Evolutionary conservation across 208 protist genomes (phyloP).

Genomic region (Trypanosoma brucei): DNA sequence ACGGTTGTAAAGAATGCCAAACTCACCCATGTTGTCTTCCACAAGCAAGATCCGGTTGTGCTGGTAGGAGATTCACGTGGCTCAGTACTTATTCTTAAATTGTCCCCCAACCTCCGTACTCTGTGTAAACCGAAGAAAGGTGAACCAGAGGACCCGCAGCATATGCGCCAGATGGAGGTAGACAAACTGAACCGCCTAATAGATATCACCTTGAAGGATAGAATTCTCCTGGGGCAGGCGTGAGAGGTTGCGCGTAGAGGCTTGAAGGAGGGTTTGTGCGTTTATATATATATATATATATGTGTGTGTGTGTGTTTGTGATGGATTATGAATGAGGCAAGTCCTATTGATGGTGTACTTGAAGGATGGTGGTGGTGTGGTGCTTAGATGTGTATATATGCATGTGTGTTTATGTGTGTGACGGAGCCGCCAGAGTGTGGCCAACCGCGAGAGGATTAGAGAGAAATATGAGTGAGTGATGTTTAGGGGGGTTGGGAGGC

Average conservation of each 20-base stretch:
- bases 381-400: too few species aligned
- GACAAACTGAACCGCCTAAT: conserved; percentile 88
- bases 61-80: conserved; percentile 95
- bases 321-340: too few species aligned
- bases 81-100: conserved; percentile 92
- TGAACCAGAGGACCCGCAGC: conserved; percentile 57
- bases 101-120: conserved; percentile 94
- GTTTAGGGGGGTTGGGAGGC: background rate
- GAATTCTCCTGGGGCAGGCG: conserved; percentile 61
- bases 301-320: too few species aligned
- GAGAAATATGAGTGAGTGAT: background rate
- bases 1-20: conserved; percentile 96
- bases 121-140: conserved; percentile 76
- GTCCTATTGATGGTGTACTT: too few species aligned
- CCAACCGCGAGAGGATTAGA: too few species aligned
- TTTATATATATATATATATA: background rate
- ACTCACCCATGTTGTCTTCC: conserved; percentile 95
- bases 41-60: conserved; percentile 88
- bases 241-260: background rate
- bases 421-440: too few species aligned
- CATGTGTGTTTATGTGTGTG: too few species aligned
- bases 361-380: too few species aligned
- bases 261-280: conserved; percentile 1
- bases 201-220: conserved; percentile 89
- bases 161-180: conserved; percentile 67